Evolutionary conservation across 768 basidiomycete genomes (phyloP).

Genomic region (Neoboletus magnificus): DNA sequence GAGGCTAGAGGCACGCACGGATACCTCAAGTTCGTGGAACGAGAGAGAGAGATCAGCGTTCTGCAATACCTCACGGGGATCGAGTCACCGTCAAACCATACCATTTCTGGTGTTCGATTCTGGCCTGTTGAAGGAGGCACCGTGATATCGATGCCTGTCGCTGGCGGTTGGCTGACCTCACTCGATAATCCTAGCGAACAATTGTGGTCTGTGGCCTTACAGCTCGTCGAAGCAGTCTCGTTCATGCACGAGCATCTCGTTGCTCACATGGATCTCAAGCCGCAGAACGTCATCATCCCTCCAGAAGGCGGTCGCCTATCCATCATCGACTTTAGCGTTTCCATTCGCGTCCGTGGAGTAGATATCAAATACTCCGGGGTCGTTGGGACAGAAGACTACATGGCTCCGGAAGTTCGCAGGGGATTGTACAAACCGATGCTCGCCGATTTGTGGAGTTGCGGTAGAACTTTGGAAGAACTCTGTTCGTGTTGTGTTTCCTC

Average conservation of each 20-base stretch:
- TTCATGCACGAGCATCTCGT: conserved; percentile 17
- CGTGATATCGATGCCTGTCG: not conserved
- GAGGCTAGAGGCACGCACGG: not conserved
- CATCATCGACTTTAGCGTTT: not conserved
- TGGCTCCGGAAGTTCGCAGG: not conserved
- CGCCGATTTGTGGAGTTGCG: not conserved
- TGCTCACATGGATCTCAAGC: conserved; percentile 18
- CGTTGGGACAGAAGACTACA: not conserved
- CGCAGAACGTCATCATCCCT: not conserved
- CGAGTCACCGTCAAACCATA: not conserved
- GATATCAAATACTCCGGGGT: not conserved
- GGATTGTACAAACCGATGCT: not conserved
- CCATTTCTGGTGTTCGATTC: not conserved
- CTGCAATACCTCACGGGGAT: not conserved
- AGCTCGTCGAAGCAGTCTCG: conserved; percentile 1
- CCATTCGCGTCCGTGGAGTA: not conserved
- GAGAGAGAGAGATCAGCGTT: conserved; percentile 1
- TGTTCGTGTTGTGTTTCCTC: not conserved
- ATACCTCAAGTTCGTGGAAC: conserved; percentile 10
- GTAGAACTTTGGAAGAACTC: not conserved
- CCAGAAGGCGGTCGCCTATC: not conserved
- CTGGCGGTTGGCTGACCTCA: not conserved
- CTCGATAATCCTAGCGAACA: not conserved
- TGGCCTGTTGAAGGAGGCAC: not conserved
- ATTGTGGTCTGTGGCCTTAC: not conserved